These are phyloP conservation scores for Hypomontagnella submonticulosa DNA, from an alignment of 495 filamentous ascomycete genomes.

Conservation along the genomic window DNA sequence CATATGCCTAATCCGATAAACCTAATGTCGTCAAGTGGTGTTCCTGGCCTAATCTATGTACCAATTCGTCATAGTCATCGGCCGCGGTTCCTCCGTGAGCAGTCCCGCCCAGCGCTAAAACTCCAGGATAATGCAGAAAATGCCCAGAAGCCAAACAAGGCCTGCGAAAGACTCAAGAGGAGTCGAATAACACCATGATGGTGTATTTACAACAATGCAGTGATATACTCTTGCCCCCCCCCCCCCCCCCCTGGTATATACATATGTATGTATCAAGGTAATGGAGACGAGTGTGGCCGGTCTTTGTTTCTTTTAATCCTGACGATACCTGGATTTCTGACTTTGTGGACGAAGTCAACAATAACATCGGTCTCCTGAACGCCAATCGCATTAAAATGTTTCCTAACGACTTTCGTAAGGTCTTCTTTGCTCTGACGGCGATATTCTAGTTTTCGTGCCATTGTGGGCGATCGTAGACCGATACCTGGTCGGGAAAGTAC, in stretches of 20 bases:
- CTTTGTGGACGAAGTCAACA: constrained; percentile 87
- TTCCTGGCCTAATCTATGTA: constrained; percentile 16
- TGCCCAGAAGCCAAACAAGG: constrained; percentile 16
- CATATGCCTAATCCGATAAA: constrained; percentile 23
- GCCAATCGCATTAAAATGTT: constrained; percentile 88
- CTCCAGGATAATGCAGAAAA: constrained; percentile 48
- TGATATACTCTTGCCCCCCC: constrained; percentile 35
- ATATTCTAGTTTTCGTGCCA: constrained; percentile 69
- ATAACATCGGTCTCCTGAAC: constrained; percentile 89
- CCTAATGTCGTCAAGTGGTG: neutral
- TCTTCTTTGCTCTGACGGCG: constrained; percentile 79
- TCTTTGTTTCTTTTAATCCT: constrained; percentile 49
- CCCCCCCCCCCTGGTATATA: constrained; percentile 39
- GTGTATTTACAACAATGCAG: constrained; percentile 30
- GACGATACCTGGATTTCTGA: constrained; percentile 58
- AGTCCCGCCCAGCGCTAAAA: constrained; percentile 42
- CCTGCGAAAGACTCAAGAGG: constrained; percentile 19
- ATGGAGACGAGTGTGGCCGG: constrained; percentile 45
- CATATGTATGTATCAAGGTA: constrained; percentile 40
- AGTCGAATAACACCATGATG: constrained; percentile 20
- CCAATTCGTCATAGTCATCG: constrained; percentile 40
- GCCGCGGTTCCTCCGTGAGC: constrained; percentile 39
- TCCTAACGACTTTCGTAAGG: constrained; percentile 82
- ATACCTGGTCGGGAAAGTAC: constrained; percentile 76
- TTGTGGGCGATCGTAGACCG: constrained; percentile 77